Evolutionary conservation across 2,329 filamentous ascomycete genomes (phyloP).

Genomic region (Arachnopeziza araneosa): DNA sequence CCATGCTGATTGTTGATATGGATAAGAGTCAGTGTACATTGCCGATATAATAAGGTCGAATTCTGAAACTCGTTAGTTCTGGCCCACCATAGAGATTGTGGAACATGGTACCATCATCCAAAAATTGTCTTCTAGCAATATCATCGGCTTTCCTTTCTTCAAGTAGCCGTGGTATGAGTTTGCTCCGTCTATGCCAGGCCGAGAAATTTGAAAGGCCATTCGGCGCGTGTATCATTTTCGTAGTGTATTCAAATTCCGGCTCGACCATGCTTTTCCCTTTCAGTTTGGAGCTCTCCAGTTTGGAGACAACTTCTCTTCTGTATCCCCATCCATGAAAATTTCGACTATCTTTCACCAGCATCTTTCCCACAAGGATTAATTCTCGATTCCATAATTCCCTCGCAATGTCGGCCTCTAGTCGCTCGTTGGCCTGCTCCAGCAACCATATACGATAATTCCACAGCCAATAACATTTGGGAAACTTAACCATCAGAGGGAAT

Average conservation of each 20-base stretch:
- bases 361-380: slow-evolving; percentile 75
- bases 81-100: not conserved
- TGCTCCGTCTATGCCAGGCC: slow-evolving; percentile 88
- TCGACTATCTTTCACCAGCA: slow-evolving; percentile 78
- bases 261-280: slow-evolving; percentile 62
- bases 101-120: slow-evolving; percentile 56
- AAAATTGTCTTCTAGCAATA: slow-evolving; percentile 57
- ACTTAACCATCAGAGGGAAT: slow-evolving; percentile 75
- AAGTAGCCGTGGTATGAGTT: slow-evolving; percentile 72
- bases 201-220: slow-evolving; percentile 80
- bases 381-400: slow-evolving; percentile 77
- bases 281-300: slow-evolving; percentile 58
- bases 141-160: slow-evolving; percentile 62
- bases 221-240: slow-evolving; percentile 76
- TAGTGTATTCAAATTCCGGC: slow-evolving; percentile 83
- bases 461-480: slow-evolving; percentile 98
- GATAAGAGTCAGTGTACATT: slow-evolving; percentile 64
- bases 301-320: slow-evolving; percentile 69
- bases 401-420: slow-evolving; percentile 52
- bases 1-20: slow-evolving; percentile 94
- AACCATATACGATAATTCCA: slow-evolving; percentile 95
- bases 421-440: slow-evolving; percentile 62
- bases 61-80: slow-evolving; percentile 43
- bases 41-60: slow-evolving; percentile 69
- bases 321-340: slow-evolving; percentile 99